phyloP scores from a whole-genome alignment of 2,329 filamentous ascomycete genomes.

The Fusarium haematococcum region DNA sequence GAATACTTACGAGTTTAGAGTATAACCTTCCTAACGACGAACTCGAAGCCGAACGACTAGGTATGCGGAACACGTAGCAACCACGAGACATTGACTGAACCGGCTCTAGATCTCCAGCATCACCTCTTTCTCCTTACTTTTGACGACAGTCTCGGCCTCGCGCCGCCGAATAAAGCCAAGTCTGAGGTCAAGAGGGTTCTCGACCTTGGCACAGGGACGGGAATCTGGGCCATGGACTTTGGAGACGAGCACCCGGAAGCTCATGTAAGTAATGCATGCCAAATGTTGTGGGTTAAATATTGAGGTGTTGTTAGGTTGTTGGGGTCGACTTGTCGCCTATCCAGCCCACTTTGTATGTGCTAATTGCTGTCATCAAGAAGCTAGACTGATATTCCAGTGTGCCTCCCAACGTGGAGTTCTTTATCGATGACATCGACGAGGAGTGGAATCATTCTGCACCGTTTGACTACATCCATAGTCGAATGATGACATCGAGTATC shows the following conservation, averaged over 20 bases:
- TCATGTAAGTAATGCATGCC: background rate
- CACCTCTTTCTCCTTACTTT: constrained; percentile 12
- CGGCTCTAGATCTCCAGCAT: constrained; percentile 10
- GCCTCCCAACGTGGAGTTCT: constrained; percentile 22
- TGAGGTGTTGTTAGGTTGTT: constrained; percentile 1
- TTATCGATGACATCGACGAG: constrained; percentile 34
- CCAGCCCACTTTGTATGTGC: constrained; percentile 25
- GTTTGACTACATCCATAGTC: constrained; percentile 35
- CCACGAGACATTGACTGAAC: background rate
- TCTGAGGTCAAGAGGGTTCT: background rate
- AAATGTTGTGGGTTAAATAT: accelerated
- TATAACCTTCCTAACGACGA: constrained; percentile 15
- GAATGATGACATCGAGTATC: constrained; percentile 30
- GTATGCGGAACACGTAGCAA: background rate
- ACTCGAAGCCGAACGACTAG: constrained; percentile 3
- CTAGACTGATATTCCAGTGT: background rate
- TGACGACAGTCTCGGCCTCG: constrained; percentile 12
- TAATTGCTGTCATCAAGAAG: background rate
- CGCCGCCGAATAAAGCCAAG: background rate
- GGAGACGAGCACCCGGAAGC: constrained; percentile 28
- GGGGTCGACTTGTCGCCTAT: constrained; percentile 31
- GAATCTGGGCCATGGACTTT: constrained; percentile 19
- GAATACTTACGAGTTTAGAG: background rate
- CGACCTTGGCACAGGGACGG: constrained; percentile 10
- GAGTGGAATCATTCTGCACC: constrained; percentile 17